Evolutionary conservation across 768 basidiomycete genomes (phyloP).

Genomic region (Suillus lakei): DNA sequence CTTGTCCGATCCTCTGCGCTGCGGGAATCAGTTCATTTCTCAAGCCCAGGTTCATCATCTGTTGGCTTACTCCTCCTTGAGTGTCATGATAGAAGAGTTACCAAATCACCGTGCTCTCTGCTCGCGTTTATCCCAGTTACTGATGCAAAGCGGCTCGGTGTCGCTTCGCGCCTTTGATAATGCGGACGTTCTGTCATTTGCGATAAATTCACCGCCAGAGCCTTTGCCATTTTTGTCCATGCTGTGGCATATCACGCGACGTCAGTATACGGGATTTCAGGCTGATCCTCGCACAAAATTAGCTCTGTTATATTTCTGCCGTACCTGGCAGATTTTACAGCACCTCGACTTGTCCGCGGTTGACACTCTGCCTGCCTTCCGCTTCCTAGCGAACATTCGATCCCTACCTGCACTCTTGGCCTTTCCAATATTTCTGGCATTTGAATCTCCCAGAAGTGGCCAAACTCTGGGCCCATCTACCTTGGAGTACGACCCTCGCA

Average conservation of each 20-base stretch:
- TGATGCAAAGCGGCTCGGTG: rapidly evolving
- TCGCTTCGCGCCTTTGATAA: not conserved
- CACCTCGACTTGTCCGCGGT: not conserved
- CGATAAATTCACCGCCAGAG: not conserved
- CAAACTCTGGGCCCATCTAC: not conserved
- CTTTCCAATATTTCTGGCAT: constrained; percentile 2
- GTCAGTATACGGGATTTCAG: not conserved
- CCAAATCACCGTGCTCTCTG: not conserved
- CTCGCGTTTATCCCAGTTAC: not conserved
- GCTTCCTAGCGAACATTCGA: not conserved
- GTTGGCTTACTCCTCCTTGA: not conserved
- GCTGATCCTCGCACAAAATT: not conserved
- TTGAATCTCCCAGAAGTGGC: not conserved
- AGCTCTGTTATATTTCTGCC: not conserved
- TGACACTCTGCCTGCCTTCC: not conserved
- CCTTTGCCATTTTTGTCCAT: not conserved
- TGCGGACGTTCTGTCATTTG: not conserved
- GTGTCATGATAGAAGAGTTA: not conserved
- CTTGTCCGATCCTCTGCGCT: not conserved
- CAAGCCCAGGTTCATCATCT: not conserved
- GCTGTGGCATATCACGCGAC: not conserved
- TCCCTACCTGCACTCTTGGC: not conserved
- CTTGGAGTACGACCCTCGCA: not conserved
- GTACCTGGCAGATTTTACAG: constrained; percentile 1
- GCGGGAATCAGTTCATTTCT: not conserved